Conservation (phyloP, 1,284 basidiomycete genomes). For the Irpex lacteus region DNA sequence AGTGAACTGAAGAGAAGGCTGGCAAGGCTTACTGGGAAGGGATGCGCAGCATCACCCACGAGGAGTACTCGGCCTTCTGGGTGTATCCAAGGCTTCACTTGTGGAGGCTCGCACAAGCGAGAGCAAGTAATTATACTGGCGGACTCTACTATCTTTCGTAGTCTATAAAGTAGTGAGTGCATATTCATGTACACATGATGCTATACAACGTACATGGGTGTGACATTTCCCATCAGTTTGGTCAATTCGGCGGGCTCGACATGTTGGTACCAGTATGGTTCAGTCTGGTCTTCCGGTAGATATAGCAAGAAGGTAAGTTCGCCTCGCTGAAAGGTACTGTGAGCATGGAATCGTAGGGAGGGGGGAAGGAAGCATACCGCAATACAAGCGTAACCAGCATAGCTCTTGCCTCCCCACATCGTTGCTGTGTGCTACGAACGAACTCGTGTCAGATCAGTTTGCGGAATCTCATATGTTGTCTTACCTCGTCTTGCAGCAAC, state of each 20-base stretch:
- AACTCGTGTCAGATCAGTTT: background rate
- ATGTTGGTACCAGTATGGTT: constrained; percentile 16
- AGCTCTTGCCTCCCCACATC: background rate
- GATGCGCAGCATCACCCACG: constrained; percentile 49
- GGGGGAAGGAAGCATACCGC: background rate
- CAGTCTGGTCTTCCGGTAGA: constrained; percentile 5
- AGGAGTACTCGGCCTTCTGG: constrained; percentile 39
- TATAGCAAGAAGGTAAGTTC: background rate
- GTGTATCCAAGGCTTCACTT: constrained; percentile 57
- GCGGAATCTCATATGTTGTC: background rate
- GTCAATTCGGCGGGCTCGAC: constrained; percentile 25
- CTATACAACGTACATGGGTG: constrained; percentile 7
- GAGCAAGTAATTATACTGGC: constrained; percentile 33
- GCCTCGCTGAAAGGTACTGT: background rate
- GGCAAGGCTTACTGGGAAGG: constrained; percentile 37
- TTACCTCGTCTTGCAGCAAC: constrained; percentile 10
- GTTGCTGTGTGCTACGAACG: background rate
- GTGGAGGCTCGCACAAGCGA: constrained; percentile 33
- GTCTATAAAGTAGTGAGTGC: constrained; percentile 28
- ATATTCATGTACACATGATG: background rate
- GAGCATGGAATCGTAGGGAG: background rate
- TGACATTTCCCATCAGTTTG: constrained; percentile 2
- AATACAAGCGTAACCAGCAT: background rate
- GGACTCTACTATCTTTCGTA: constrained; percentile 40
- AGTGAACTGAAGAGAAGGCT: constrained; percentile 46